phyloP scores from a whole-genome alignment of 2,329 filamentous ascomycete genomes.

The Fusarium veterinarium region DNA sequence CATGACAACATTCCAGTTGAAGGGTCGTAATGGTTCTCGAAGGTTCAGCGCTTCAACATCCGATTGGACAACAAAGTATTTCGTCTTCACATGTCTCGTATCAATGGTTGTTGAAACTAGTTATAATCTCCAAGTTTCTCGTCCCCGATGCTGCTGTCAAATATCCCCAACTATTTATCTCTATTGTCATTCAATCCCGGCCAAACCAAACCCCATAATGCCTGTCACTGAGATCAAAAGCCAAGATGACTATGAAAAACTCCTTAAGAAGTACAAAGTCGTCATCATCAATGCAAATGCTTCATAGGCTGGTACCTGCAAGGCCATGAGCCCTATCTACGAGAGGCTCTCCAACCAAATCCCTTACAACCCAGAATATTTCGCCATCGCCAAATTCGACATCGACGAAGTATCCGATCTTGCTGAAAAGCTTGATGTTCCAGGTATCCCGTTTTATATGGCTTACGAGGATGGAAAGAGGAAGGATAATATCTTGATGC shows the following conservation, averaged over 20 bases:
- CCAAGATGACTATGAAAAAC: accelerated
- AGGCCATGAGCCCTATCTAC: neutral
- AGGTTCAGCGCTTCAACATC: accelerated
- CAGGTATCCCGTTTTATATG: neutral
- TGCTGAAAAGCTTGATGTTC: neutral
- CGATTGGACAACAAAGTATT: neutral
- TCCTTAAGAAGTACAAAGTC: neutral
- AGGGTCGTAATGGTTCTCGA: neutral
- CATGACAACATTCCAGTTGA: neutral
- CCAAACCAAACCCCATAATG: neutral
- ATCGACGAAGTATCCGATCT: neutral
- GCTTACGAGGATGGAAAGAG: accelerated
- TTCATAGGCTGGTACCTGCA: neutral
- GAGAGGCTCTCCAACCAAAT: neutral
- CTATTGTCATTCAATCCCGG: accelerated
- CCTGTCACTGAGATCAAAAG: neutral
- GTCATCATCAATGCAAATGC: neutral
- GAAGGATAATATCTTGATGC: neutral
- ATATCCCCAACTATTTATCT: neutral
- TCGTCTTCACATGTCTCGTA: accelerated
- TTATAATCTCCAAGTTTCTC: too few species aligned
- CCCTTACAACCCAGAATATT: accelerated
- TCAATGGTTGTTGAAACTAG: accelerated
- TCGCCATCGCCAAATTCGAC: neutral
- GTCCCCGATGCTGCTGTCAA: accelerated